phyloP scores from a whole-genome alignment of 148 eudicot genomes.

The Silene uniflora region DNA sequence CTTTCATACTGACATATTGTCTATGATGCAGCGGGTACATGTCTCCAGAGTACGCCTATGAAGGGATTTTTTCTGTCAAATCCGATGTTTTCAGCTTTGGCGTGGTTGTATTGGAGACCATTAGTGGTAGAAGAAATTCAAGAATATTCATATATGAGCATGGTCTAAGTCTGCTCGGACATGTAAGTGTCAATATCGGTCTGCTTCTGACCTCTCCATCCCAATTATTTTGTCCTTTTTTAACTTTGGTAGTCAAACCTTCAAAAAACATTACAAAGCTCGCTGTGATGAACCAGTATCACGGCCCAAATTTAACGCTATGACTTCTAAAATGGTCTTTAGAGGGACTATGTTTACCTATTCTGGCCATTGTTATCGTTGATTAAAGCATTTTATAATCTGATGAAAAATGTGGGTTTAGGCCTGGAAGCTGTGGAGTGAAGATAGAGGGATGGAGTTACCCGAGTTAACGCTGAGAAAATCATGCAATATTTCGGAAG shows the following conservation, averaged over 20 bases:
- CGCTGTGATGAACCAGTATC: too few relatives aligned
- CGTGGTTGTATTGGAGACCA: conserved; percentile 26
- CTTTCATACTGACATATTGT: neutral
- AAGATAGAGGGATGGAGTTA: conserved; percentile 27
- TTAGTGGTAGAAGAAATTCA: conserved; percentile 27
- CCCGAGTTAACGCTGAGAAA: conserved; percentile 15
- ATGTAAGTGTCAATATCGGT: conserved; percentile 18
- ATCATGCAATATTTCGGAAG: conserved; percentile 13
- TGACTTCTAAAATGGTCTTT: too few relatives aligned
- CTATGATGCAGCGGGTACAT: conserved; percentile 27
- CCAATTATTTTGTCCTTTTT: neutral
- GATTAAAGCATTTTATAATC: neutral
- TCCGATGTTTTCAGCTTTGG: conserved; percentile 32
- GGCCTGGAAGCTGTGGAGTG: conserved; percentile 32
- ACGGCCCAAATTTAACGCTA: too few relatives aligned
- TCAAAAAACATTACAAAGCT: too few relatives aligned
- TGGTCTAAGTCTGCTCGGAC: conserved; percentile 22
- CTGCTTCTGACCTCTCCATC: neutral
- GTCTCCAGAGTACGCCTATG: conserved; percentile 31
- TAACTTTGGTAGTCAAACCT: neutral
- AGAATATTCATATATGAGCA: conserved; percentile 21
- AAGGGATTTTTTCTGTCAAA: conserved; percentile 26
- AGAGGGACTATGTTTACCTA: too few relatives aligned
- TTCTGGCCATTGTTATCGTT: too few relatives aligned
- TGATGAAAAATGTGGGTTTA: conserved; percentile 9